A percentile compares a stretch with the other conserved stretches of the same genome.
Conservation (phyloP, 1,139 yeast genomes). For the Nakaseomyces bracarensis region DNA sequence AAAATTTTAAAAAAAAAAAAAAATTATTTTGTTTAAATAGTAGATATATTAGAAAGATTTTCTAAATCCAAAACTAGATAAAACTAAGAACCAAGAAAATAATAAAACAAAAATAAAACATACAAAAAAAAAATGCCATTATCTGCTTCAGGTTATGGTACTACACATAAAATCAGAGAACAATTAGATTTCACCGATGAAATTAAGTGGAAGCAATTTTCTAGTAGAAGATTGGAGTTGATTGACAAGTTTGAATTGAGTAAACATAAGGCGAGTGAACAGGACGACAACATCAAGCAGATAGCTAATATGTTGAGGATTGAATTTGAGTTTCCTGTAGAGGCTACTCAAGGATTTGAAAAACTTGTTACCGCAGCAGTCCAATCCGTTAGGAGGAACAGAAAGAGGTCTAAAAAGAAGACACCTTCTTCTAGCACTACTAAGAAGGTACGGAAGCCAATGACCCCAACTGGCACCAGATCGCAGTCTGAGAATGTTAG, state of each 20-base stretch:
- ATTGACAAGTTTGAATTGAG: slow-evolving; percentile 75
- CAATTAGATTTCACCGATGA: slow-evolving; percentile 74
- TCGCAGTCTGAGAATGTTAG: not conserved
- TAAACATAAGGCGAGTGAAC: slow-evolving; percentile 82
- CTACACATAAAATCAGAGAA: slow-evolving; percentile 70
- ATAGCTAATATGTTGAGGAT: slow-evolving; percentile 69
- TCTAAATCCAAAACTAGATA: no score
- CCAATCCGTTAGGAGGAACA: slow-evolving; percentile 65
- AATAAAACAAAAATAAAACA: not conserved
- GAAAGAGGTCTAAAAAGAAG: slow-evolving; percentile 44
- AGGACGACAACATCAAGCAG: slow-evolving; percentile 65
- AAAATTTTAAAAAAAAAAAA: no score
- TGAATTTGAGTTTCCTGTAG: slow-evolving; percentile 64
- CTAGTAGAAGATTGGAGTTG: slow-evolving; percentile 78
- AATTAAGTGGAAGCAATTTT: slow-evolving; percentile 76
- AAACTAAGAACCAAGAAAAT: not conserved
- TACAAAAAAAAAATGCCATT: slow-evolving; percentile 5
- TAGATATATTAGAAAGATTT: no score
- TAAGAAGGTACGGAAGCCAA: slow-evolving; percentile 6
- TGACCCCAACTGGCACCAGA: not conserved
- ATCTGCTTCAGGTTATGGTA: slow-evolving; percentile 38
- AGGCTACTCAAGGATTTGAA: slow-evolving; percentile 64
- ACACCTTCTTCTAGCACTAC: not conserved
- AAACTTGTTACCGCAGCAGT: slow-evolving; percentile 87
- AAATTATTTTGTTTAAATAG: no score